Evolutionary conservation across 257 asterid genomes (phyloP), one percentile per base, ranked within the genome.

Genomic region (Lycium barbarum): DNA sequence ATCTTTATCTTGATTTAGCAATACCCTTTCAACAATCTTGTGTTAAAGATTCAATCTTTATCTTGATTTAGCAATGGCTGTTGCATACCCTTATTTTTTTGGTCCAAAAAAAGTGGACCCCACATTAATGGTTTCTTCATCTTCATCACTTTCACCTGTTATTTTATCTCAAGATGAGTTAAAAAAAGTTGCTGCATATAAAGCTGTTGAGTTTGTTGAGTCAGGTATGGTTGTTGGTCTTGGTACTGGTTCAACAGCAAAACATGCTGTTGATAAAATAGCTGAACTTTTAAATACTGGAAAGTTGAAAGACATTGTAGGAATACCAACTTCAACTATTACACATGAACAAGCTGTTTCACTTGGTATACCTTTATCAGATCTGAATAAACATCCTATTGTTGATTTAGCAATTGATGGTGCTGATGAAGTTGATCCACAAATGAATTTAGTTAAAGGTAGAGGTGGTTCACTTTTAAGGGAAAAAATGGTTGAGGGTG

Each of bases 321-420:
- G 92, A 35, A 88, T 90, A 71, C 92, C 92, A 35, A 90, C 92
- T 6, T 90, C 92, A 6, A 84, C 62, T n/a, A 62, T 66, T 53
- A 90, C 92, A 6, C 84, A 86, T 43, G 89, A 88, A 61, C 97
- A 93, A 82, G 97, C 95, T 9, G 87, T 88, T 20, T 87, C 92
- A 3, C 79, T 93, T 55, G 92, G 93, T 0, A 92, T 93, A 1
- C 95, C 95, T 4, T 63, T 93, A 13, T 92, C 97, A 22, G 94
- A 93, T 91, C 91, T 93, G 26, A 93, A 92, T 83, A 62, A 90
- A 5, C 92, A 92, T 20, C 92, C 97, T 3, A 86, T 90, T 8
- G 81, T 93, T 18, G 97, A 93, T 88, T 87, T 93, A 63, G 93
- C 95, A 1, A 93, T 93, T 22, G 97, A 93, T 45, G 95, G 97